A percentile compares a stretch with the other conserved stretches of the same genome.
Conservation (phyloP, 148 eudicot genomes). For the Vaccinium vitisidaea region DNA sequence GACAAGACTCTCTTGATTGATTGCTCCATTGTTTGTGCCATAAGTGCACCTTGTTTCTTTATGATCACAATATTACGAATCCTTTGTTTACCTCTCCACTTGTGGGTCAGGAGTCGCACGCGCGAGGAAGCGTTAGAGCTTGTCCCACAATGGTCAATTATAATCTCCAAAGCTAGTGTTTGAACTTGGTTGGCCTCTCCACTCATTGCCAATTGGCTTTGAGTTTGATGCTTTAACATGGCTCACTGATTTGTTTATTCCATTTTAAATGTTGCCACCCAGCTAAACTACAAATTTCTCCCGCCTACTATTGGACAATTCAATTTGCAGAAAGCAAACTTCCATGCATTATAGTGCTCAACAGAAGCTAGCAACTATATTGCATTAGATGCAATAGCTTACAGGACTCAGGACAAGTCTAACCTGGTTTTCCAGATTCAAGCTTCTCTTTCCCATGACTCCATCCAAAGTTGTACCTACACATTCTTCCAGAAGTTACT, state of each 20-base stretch:
- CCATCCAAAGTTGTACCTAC: constrained; percentile 98
- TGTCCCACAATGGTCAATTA: too few species aligned
- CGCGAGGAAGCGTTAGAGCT: too few species aligned
- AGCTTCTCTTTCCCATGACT: constrained; percentile 99
- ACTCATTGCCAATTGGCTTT: too few species aligned
- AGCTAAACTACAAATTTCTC: not conserved
- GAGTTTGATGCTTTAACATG: too few species aligned
- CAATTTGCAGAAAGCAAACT: not conserved
- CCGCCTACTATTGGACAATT: not conserved
- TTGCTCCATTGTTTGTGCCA: too few species aligned
- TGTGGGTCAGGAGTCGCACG: too few species aligned
- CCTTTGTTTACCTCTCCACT: too few species aligned
- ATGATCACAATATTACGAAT: too few species aligned
- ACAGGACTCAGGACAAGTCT: constrained; percentile 14
- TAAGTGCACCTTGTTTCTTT: too few species aligned
- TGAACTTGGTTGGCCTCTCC: too few species aligned
- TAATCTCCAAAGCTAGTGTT: too few species aligned
- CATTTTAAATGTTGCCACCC: not conserved
- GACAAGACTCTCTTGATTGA: too few species aligned
- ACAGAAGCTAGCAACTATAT: not conserved
- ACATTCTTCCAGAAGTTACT: not conserved
- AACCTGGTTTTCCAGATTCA: constrained; percentile 93
- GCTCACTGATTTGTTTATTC: not conserved
- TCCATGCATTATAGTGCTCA: not conserved
- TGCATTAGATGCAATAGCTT: not conserved